These are phyloP conservation scores for Elsinoe perseae DNA, from an alignment of 2,329 filamentous ascomycete species.

Conservation along the genomic window DNA sequence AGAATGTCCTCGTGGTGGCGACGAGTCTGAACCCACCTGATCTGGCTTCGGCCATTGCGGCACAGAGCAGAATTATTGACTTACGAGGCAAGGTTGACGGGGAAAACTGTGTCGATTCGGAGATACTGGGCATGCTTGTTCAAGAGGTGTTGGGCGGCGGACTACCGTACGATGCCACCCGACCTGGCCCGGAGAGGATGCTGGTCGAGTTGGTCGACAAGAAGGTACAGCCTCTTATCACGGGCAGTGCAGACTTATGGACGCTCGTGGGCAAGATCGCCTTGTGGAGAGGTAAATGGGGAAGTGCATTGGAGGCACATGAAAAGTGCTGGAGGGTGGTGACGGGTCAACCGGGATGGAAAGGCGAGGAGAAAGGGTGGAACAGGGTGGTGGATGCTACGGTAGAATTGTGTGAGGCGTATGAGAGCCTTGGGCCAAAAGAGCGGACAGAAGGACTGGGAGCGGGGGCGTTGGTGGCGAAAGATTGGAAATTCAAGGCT, in stretches of 20 bases:
- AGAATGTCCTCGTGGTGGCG: constrained; percentile 85
- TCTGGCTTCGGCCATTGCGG: constrained; percentile 66
- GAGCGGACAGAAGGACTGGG: constrained; percentile 46
- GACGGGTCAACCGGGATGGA: constrained; percentile 47
- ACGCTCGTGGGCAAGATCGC: constrained; percentile 62
- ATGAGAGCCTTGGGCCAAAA: constrained; percentile 60
- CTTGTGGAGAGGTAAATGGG: constrained; percentile 63
- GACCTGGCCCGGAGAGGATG: constrained; percentile 49
- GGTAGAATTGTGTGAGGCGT: constrained; percentile 69
- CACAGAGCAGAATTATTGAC: constrained; percentile 65
- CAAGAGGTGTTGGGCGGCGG: constrained; percentile 56
- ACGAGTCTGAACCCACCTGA: constrained; percentile 68
- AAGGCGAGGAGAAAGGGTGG: constrained; percentile 58
- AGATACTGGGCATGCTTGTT: constrained; percentile 64
- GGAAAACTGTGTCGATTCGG: constrained; percentile 69
- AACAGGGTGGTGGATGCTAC: constrained; percentile 67
- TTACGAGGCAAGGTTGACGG: constrained; percentile 59
- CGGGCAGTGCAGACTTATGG: constrained; percentile 69
- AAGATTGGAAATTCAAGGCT: constrained; percentile 82
- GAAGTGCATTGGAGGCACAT: constrained; percentile 68
- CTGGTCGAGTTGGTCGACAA: constrained; percentile 67
- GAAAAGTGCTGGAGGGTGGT: constrained; percentile 85
- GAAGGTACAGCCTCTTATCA: constrained; percentile 74
- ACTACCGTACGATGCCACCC: constrained; percentile 35
- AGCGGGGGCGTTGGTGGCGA: constrained; percentile 56